phyloP scores from a whole-genome alignment of 2,329 filamentous ascomycete species.

The Alternaria triticimaculans region DNA sequence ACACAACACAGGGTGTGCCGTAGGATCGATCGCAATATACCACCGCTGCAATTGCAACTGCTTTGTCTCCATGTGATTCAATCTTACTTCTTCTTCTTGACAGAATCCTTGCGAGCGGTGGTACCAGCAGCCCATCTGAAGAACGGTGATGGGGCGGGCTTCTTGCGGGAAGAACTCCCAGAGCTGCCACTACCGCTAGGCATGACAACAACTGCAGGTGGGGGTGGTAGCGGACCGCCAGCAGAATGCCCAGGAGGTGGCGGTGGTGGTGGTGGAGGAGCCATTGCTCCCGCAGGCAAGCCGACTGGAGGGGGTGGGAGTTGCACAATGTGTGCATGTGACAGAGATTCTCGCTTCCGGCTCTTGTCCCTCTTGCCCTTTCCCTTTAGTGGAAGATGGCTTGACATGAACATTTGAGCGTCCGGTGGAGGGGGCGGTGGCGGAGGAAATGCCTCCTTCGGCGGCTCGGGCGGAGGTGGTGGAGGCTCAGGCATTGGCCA shows the following conservation, averaged over 20 bases:
- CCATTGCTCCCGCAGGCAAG: background rate
- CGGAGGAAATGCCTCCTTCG: constrained; percentile 8
- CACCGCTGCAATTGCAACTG: background rate
- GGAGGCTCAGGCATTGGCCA: constrained; percentile 54
- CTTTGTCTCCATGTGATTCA: background rate
- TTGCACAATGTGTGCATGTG: constrained; percentile 17
- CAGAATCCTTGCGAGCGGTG: constrained; percentile 4
- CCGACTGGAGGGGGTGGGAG: constrained; percentile 3
- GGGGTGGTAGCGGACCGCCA: constrained; percentile 11
- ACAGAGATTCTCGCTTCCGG: constrained; percentile 19
- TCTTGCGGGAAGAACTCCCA: constrained; percentile 13
- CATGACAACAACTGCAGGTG: constrained; percentile 14
- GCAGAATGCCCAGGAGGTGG: constrained; percentile 9
- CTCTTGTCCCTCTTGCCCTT: constrained; percentile 24
- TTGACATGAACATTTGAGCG: constrained; percentile 19
- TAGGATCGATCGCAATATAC: background rate
- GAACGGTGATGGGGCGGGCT: constrained; percentile 20
- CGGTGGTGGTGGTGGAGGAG: constrained; percentile 11
- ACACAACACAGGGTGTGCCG: background rate
- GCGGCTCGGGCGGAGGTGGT: constrained; percentile 18
- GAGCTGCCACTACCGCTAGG: constrained; percentile 7
- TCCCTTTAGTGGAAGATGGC: constrained; percentile 18
- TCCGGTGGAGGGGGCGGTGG: constrained; percentile 24
- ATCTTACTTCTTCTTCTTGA: constrained; percentile 11
- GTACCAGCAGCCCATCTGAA: constrained; percentile 33